Evolutionary conservation across 257 asterid genomes (phyloP).

Genomic region (Fraxinus quadrangulata): DNA sequence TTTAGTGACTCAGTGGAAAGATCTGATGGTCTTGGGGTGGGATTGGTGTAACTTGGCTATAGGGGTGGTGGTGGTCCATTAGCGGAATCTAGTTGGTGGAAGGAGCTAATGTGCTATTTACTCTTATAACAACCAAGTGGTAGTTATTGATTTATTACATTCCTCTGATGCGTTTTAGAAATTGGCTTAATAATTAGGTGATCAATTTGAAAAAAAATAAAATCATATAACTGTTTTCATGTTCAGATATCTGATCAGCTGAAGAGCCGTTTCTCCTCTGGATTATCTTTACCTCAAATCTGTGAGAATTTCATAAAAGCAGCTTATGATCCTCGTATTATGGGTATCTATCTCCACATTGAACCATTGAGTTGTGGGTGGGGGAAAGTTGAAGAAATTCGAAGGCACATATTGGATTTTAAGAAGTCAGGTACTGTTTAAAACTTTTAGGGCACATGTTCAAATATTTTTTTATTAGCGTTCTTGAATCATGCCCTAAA

Average conservation of each 20-base stretch:
- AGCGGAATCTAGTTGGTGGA: not conserved
- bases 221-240: constrained; percentile 21
- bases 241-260: constrained; percentile 94
- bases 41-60: not conserved
- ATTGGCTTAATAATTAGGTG: constrained; percentile 7
- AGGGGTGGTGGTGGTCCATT: not conserved
- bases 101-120: constrained; percentile 14
- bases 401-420: constrained; percentile 83
- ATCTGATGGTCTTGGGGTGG: not conserved
- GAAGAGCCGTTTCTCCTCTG: constrained; percentile 94
- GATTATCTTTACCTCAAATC: constrained; percentile 87
- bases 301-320: constrained; percentile 92
- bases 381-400: constrained; percentile 97
- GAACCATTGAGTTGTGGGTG: constrained; percentile 89
- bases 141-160: not conserved
- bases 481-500: constrained; percentile 18
- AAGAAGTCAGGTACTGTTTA: constrained; percentile 75
- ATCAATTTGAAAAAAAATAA: constrained; percentile 3
- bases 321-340: constrained; percentile 93
- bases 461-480: constrained; percentile 5
- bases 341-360: constrained; percentile 90
- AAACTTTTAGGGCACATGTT: constrained; percentile 2
- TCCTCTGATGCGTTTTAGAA: not conserved
- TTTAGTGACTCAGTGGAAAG: not conserved
- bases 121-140: not conserved